Base-by-base conservation (phyloP, 2,329 filamentous ascomycete species). In the Aspergillus hiratsukae region DNA sequence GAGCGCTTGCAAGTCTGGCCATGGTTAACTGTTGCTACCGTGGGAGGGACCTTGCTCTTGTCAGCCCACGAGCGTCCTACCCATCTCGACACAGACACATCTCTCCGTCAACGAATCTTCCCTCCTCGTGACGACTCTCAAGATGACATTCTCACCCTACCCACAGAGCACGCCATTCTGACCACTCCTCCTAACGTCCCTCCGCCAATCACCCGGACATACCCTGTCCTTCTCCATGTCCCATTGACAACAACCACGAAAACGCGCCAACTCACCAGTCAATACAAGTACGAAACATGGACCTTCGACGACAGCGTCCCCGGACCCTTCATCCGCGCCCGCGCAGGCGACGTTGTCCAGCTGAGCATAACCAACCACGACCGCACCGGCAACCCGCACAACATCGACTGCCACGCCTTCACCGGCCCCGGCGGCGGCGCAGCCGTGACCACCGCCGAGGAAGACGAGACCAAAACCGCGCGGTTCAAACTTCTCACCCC, bases 201-300 rank as follows among this genome's bases (percentile, higher is more conserved):
- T 19, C 69, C 68, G 1, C 53, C 63, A 1, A 71, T 73, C 48
- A 69, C 65, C 1, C 60, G 70, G 23, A 61, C 70, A 48, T 60
- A 72, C 43, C 66, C 68, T 0, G 69, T 70, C 3, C 60, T 72
- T 2, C 62, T 73, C 11, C 58, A 66, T 40, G 71, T 73, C 1
- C 60, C 66, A 0, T 56, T 73, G 11, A 62, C 57, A 9, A 69
- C 70, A 1, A 52, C 53, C 0, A 66, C 65, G 2, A 69, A 69
- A 49, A 25, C 67, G 10, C 51, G 58, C 7, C 69, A 73, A 52
- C 60, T 73, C 23, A 72, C 70, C 1, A 72, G 63, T 56, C 57
- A 63, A 35, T 66, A 69, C 64, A 74, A 73, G 52, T 73, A 73
- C 59, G 70, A 74, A 25, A 59, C 66, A 48, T 73, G 71, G 69